Evolutionary conservation across 805 yeast genomes (phyloP).

Genomic region (Candida arabinofermentans): DNA sequence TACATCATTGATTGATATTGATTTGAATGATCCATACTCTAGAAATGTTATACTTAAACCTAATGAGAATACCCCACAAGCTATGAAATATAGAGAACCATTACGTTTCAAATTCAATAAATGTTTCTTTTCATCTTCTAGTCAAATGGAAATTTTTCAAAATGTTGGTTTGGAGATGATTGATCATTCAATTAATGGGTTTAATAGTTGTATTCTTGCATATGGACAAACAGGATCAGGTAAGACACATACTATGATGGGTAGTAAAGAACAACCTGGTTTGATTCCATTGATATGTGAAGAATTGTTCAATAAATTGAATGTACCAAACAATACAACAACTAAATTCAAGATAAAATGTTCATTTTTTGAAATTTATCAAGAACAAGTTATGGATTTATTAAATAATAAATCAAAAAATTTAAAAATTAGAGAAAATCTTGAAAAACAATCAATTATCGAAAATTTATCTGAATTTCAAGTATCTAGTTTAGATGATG

Average conservation of each 20-base stretch:
- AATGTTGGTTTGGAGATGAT: constrained; percentile 56
- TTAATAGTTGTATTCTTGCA: constrained; percentile 31
- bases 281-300: constrained; percentile 59
- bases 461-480: constrained; percentile 56
- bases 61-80: constrained; percentile 5
- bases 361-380: constrained; percentile 72
- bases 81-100: constrained; percentile 17
- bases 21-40: constrained; percentile 10
- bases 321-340: constrained; percentile 23
- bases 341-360: constrained; percentile 42
- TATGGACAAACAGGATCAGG: constrained; percentile 90
- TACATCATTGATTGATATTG: constrained; percentile 30
- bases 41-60: constrained; percentile 9
- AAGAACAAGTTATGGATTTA: constrained; percentile 70
- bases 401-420: constrained; percentile 29
- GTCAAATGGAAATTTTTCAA: constrained; percentile 48
- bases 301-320: constrained; percentile 45
- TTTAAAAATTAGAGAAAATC: constrained; percentile 56
- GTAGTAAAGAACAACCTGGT: constrained; percentile 47
- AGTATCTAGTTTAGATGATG: constrained; percentile 47
- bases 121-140: constrained; percentile 45
- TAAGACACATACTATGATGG: constrained; percentile 78
- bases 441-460: constrained; percentile 67
- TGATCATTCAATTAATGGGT: constrained; percentile 61
- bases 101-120: constrained; percentile 48